A percentile compares a stretch with the other conserved stretches of the same genome.
Conservation (phyloP, 2,329 filamentous ascomycete genomes). For the Xylariaceae sp. region DNA sequence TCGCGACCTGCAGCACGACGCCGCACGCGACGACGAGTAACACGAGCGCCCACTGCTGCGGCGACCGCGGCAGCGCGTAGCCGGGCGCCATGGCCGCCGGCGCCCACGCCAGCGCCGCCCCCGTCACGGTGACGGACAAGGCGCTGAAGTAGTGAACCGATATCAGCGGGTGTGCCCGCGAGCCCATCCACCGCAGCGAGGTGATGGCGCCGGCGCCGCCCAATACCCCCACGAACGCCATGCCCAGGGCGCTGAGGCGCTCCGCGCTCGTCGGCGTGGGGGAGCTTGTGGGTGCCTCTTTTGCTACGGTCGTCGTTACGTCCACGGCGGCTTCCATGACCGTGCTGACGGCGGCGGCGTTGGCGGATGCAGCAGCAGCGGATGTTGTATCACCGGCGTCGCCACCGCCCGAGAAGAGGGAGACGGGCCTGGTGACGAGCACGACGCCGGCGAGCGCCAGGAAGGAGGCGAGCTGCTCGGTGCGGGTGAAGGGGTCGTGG, state of each 20-base stretch:
- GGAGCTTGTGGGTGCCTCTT: constrained; percentile 24
- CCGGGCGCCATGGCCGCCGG: constrained; percentile 55
- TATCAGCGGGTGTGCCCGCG: constrained; percentile 78
- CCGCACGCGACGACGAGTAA: constrained; percentile 71
- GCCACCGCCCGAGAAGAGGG: constrained; percentile 39
- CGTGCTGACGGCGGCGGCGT: constrained; percentile 22
- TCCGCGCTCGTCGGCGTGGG: constrained; percentile 59
- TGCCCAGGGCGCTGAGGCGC: constrained; percentile 68
- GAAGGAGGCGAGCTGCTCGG: constrained; percentile 75
- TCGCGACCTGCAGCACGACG: constrained; percentile 83
- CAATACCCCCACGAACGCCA: constrained; percentile 76
- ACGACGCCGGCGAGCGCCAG: constrained; percentile 79
- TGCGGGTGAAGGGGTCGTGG: constrained; percentile 75
- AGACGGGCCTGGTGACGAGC: constrained; percentile 74
- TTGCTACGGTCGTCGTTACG: constrained; percentile 13
- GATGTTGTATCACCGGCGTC: constrained; percentile 2
- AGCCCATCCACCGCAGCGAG: constrained; percentile 77
- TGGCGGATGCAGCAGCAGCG: too few species aligned
- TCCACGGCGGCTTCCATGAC: constrained; percentile 22
- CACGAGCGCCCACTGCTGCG: constrained; percentile 67
- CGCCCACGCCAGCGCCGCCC: constrained; percentile 60
- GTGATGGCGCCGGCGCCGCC: constrained; percentile 76
- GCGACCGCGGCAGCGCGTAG: constrained; percentile 44
- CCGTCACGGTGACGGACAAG: constrained; percentile 70
- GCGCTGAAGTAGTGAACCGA: constrained; percentile 82